Percentiles rank a stretch among this genome's conserved stretches.
These are phyloP conservation scores for Kwoniella europaea DNA, from an alignment of 768 basidiomycete genomes.

Conservation along the genomic window DNA sequence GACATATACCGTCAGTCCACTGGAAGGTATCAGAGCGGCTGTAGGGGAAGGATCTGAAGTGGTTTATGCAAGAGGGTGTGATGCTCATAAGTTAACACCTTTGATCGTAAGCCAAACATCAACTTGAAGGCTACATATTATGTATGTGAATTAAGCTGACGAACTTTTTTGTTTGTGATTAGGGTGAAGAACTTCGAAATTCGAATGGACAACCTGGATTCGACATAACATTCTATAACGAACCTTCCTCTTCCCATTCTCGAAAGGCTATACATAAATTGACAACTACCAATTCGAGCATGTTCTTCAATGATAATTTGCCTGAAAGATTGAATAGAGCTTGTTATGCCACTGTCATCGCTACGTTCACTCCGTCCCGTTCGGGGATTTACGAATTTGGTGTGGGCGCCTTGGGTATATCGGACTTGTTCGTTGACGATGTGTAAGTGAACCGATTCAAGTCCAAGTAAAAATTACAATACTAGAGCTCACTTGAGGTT, in stretches of 20 bases:
- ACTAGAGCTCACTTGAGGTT: neutral
- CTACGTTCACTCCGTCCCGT: slow-evolving; percentile 54
- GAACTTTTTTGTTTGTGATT: slow-evolving; percentile 29
- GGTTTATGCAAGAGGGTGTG: slow-evolving; percentile 62
- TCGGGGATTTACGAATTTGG: slow-evolving; percentile 31
- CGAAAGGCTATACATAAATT: slow-evolving; percentile 2
- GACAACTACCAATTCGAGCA: slow-evolving; percentile 6
- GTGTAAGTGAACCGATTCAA: slow-evolving; percentile 1
- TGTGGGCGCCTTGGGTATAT: slow-evolving; percentile 27
- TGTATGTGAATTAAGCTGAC: too few relatives aligned
- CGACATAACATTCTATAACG: slow-evolving; percentile 66
- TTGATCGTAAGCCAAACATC: slow-evolving; percentile 50
- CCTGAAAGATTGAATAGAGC: slow-evolving; percentile 35
- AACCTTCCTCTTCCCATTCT: slow-evolving; percentile 58
- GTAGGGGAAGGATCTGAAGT: slow-evolving; percentile 59
- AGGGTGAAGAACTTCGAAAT: slow-evolving; percentile 23
- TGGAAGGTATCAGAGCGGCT: slow-evolving; percentile 64
- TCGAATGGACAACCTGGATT: slow-evolving; percentile 59
- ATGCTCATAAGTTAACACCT: slow-evolving; percentile 59
- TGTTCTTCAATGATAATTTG: slow-evolving; percentile 33
- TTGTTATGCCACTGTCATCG: slow-evolving; percentile 64
- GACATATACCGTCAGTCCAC: slow-evolving; percentile 70
- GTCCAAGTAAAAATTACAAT: neutral
- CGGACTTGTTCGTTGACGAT: slow-evolving; percentile 39
- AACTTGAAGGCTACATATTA: slow-evolving; percentile 1